Conservation (phyloP, 2,329 filamentous ascomycete species). For the Microcyclosporella mali region DNA sequence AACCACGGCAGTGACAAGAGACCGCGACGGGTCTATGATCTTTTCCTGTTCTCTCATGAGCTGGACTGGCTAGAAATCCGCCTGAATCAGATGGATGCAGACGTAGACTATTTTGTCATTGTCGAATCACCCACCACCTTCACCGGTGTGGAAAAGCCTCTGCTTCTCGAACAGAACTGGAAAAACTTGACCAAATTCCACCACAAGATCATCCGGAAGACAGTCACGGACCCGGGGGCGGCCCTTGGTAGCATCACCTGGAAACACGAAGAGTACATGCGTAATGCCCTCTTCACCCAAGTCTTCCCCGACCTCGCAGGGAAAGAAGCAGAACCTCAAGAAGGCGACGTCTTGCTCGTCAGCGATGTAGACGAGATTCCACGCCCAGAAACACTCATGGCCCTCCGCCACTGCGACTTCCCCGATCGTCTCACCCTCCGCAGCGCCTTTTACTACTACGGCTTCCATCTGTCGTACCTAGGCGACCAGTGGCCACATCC, state of each 20-base stretch:
- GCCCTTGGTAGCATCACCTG: constrained; percentile 35
- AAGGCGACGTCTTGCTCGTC: constrained; percentile 53
- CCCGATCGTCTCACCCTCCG: constrained; percentile 23
- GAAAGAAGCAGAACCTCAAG: constrained; percentile 34
- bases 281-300: constrained; percentile 54
- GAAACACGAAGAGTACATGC: constrained; percentile 48
- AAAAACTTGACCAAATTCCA: constrained; percentile 47
- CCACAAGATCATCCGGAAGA: constrained; percentile 56
- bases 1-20: no score
- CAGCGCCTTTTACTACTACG: constrained; percentile 27
- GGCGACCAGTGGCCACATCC: constrained; percentile 50
- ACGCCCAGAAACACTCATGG: constrained; percentile 20
- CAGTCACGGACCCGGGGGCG: constrained; percentile 40
- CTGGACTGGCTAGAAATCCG: constrained; percentile 61
- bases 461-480: constrained; percentile 24
- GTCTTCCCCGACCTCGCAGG: constrained; percentile 47
- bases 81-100: constrained; percentile 50
- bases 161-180: constrained; percentile 48
- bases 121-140: constrained; percentile 56
- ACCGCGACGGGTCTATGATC: constrained; percentile 46
- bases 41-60: constrained; percentile 58
- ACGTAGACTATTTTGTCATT: constrained; percentile 61
- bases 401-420: constrained; percentile 23
- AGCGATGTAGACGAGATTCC: constrained; percentile 60
- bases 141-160: constrained; percentile 50